Percentiles rank a stretch among this genome's conserved stretches.
phyloP scores from a whole-genome alignment of 2,329 filamentous ascomycete genomes.

The Venturia effusa region DNA sequence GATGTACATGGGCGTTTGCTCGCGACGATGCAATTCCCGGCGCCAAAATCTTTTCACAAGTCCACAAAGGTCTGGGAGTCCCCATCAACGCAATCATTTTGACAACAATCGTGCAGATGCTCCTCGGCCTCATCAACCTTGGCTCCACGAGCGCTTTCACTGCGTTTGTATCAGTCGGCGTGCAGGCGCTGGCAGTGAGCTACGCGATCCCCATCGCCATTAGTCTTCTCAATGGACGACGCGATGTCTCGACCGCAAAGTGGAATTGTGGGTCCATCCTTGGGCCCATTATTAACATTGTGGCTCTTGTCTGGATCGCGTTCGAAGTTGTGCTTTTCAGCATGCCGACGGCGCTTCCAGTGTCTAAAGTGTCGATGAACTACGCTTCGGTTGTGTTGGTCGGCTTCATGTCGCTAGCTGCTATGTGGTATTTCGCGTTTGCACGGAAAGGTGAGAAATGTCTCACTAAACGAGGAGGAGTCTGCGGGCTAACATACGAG shows the following conservation, averaged over 20 bases:
- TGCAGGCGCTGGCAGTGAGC: slow-evolving; percentile 44
- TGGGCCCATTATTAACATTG: slow-evolving; percentile 7
- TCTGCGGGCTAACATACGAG: background rate
- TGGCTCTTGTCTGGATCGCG: slow-evolving; percentile 48
- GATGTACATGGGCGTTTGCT: slow-evolving; percentile 68
- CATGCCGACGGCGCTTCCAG: slow-evolving; percentile 47
- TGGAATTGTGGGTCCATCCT: slow-evolving; percentile 1
- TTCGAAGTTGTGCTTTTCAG: slow-evolving; percentile 65
- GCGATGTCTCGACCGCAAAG: slow-evolving; percentile 4
- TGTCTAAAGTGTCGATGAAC: slow-evolving; percentile 32
- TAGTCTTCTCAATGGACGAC: slow-evolving; percentile 28
- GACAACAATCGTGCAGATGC: slow-evolving; percentile 35
- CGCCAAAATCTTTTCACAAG: slow-evolving; percentile 16
- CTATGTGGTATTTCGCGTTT: slow-evolving; percentile 22
- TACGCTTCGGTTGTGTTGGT: slow-evolving; percentile 32
- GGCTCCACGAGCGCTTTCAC: slow-evolving; percentile 38
- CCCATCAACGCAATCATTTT: slow-evolving; percentile 33
- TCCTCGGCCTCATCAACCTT: slow-evolving; percentile 39
- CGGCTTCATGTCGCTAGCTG: slow-evolving; percentile 26
- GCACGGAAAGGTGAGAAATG: slow-evolving; percentile 22
- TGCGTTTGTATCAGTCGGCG: slow-evolving; percentile 43
- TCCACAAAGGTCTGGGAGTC: slow-evolving; percentile 26
- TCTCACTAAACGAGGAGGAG: background rate
- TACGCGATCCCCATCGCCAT: slow-evolving; percentile 47
- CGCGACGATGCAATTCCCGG: slow-evolving; percentile 63